phyloP scores from a whole-genome alignment of 1,284 basidiomycete genomes.

The Sparassis latifolia region DNA sequence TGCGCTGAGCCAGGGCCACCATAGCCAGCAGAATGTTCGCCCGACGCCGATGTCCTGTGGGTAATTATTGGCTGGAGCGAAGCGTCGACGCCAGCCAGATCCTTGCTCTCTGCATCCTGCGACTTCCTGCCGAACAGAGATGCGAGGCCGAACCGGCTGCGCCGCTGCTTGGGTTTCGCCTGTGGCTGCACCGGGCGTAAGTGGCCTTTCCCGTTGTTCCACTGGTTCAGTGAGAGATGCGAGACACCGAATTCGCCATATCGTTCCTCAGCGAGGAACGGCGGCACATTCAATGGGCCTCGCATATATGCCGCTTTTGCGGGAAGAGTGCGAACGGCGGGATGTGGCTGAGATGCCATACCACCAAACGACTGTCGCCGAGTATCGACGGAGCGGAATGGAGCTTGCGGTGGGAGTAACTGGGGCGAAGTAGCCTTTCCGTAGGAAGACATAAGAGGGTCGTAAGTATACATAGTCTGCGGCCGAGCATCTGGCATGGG shows the following conservation, averaged over 20 bases:
- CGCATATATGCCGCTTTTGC: conserved; percentile 14
- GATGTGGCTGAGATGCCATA: conserved; percentile 46
- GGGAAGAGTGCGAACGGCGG: conserved; percentile 43
- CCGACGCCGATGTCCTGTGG: conserved; percentile 26
- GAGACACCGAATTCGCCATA: conserved; percentile 67
- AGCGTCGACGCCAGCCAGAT: conserved; percentile 6
- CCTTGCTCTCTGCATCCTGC: conserved; percentile 16
- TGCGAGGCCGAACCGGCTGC: conserved; percentile 62
- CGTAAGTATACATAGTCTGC: conserved; percentile 58
- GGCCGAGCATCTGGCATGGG: conserved; percentile 43
- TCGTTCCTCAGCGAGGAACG: conserved; percentile 29
- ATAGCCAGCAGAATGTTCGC: conserved; percentile 27
- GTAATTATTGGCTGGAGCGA: conserved; percentile 18
- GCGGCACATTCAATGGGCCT: conserved; percentile 24
- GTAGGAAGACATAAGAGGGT: conserved; percentile 39
- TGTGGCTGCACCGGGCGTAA: conserved; percentile 23
- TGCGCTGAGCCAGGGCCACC: conserved; percentile 26
- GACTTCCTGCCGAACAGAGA: conserved; percentile 58
- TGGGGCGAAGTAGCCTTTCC: conserved; percentile 29
- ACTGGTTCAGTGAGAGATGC: conserved; percentile 49
- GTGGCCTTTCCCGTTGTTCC: conserved; percentile 41
- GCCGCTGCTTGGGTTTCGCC: conserved; percentile 45
- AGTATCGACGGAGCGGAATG: conserved; percentile 49
- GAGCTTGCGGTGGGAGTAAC: conserved; percentile 53
- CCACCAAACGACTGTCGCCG: conserved; percentile 74